Conservation (phyloP, 2,329 filamentous ascomycete genomes). For the Phialocephala sp. region DNA sequence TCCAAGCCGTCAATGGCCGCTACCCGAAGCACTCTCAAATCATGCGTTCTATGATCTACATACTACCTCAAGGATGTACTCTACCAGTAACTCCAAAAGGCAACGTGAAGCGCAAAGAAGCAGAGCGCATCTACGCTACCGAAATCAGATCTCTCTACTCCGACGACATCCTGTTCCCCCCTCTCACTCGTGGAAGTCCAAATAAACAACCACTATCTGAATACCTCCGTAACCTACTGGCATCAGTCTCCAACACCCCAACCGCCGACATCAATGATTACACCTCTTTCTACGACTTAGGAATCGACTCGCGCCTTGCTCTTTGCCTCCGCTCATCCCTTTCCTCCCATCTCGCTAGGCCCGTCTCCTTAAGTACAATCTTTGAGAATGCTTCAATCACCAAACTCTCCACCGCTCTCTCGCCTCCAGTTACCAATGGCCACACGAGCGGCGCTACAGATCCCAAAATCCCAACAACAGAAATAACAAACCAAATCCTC, state of each 20-base stretch:
- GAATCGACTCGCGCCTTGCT: slow-evolving; percentile 38
- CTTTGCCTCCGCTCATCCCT: slow-evolving; percentile 37
- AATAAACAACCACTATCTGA: slow-evolving; percentile 26
- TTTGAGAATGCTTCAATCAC: slow-evolving; percentile 41
- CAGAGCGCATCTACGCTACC: slow-evolving; percentile 34
- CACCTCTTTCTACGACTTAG: slow-evolving; percentile 38
- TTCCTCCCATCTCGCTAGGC: slow-evolving; percentile 31
- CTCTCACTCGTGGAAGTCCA: background rate
- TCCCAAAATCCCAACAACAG: slow-evolving; percentile 11
- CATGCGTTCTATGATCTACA: slow-evolving; percentile 38
- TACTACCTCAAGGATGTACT: slow-evolving; percentile 34
- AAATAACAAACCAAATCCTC: slow-evolving; percentile 35
- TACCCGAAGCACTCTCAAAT: slow-evolving; percentile 38
- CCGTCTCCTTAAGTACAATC: slow-evolving; percentile 40
- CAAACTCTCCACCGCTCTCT: slow-evolving; percentile 31
- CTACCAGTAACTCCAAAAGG: slow-evolving; percentile 43
- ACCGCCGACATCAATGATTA: slow-evolving; percentile 30
- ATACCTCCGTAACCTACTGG: slow-evolving; percentile 32
- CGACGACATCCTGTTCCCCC: slow-evolving; percentile 2
- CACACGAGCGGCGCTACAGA: slow-evolving; percentile 1
- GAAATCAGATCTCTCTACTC: slow-evolving; percentile 37
- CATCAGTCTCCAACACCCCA: slow-evolving; percentile 29
- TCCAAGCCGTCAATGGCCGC: slow-evolving; percentile 33
- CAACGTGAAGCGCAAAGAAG: slow-evolving; percentile 43
- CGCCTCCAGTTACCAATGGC: slow-evolving; percentile 13